Conservation (phyloP, 2,329 filamentous ascomycete species). For the Chrysosphaeria jannelii region DNA sequence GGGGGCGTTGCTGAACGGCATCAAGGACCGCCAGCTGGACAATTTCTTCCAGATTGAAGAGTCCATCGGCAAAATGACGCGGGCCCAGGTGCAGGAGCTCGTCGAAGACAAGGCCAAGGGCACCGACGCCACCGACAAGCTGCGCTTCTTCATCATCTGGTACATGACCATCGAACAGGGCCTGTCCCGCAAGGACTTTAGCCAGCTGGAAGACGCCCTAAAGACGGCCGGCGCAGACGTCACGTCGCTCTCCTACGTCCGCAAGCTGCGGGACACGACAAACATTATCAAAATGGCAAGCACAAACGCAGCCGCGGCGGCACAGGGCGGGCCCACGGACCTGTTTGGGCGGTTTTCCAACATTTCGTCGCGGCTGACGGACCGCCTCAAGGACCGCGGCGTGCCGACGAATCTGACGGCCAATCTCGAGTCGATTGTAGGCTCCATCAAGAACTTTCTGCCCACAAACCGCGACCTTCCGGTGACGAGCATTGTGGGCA, state of each 20-base stretch:
- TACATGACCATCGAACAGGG: constrained; percentile 82
- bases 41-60: constrained; percentile 93
- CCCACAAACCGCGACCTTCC: constrained; percentile 86
- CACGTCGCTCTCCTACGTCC: constrained; percentile 55
- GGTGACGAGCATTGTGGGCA: constrained; percentile 91
- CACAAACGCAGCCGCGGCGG: constrained; percentile 40
- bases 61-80: constrained; percentile 69
- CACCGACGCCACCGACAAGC: constrained; percentile 58
- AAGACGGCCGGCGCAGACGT: constrained; percentile 45
- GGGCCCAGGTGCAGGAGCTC: constrained; percentile 62
- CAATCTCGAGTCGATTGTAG: constrained; percentile 84
- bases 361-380: constrained; percentile 73
- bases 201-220: constrained; percentile 61
- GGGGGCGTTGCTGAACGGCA: constrained; percentile 42
- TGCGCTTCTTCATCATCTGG: constrained; percentile 91
- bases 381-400: constrained; percentile 70
- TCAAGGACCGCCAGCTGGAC: constrained; percentile 84
- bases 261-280: constrained; percentile 45
- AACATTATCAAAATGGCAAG: constrained; percentile 97
- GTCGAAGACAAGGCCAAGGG: constrained; percentile 62
- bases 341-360: constrained; percentile 83
- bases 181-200: constrained; percentile 51
- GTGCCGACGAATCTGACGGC: constrained; percentile 37
- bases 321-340: constrained; percentile 32
- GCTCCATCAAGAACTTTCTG: constrained; percentile 94